A percentile compares a stretch with the other conserved stretches of the same genome.
Conservation (phyloP, 1,284 basidiomycete species). For the Cryptococcus jaspeensis region DNA sequence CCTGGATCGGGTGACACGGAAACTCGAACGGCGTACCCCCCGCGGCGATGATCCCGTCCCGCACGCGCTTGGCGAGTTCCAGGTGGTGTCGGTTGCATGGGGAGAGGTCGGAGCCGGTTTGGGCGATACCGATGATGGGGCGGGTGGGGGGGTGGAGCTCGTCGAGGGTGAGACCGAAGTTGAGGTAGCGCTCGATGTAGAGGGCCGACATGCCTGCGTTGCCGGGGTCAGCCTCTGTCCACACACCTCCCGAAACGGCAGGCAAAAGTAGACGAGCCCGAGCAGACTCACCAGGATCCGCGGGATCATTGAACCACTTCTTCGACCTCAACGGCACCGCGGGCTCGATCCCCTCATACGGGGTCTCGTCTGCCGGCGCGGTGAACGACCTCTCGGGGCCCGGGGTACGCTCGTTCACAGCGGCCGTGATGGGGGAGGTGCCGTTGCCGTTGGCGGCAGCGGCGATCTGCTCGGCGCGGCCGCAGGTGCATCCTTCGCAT, state of each 20-base stretch:
- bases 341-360: conserved; percentile 34
- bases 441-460: neutral
- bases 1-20: conserved; percentile 52
- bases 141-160: conserved; percentile 60
- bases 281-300: conserved; percentile 34
- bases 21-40: conserved; percentile 51
- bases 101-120: conserved; percentile 42
- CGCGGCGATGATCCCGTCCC: conserved; percentile 50
- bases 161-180: conserved; percentile 38
- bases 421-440: neutral
- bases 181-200: conserved; percentile 50
- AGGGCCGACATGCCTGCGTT: conserved; percentile 33
- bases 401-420: conserved; percentile 13
- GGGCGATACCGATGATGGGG: conserved; percentile 86
- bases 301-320: conserved; percentile 45
- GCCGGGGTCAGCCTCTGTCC: conserved; percentile 6
- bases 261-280: no score
- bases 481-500: conserved; percentile 36
- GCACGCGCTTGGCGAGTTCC: conserved; percentile 48
- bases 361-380: conserved; percentile 29
- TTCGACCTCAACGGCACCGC: conserved; percentile 44
- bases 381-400: conserved; percentile 39
- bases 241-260: no score
- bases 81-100: conserved; percentile 50
- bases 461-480: conserved; percentile 16